Percentiles rank a stretch among this genome's conserved stretches.
Evolutionary conservation across 805 yeast species (phyloP).

Genomic region (Saturnispora halmiae): DNA sequence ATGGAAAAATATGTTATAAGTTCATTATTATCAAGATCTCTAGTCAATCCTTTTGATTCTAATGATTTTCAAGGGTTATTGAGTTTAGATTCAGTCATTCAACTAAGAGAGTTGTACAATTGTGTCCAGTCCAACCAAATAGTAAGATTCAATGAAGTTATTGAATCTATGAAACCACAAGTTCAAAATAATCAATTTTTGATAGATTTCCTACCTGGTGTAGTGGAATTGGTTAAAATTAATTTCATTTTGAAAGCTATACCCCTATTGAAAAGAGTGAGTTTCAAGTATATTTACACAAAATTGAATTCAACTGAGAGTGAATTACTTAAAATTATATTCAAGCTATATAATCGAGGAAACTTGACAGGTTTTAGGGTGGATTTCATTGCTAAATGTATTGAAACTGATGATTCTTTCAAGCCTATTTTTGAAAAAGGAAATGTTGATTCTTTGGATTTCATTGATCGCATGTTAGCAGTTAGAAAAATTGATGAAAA

Average conservation of each 20-base stretch:
- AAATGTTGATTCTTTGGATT: conserved; percentile 3
- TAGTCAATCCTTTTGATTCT: conserved; percentile 62
- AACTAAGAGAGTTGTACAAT: conserved; percentile 23
- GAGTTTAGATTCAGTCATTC: conserved; percentile 15
- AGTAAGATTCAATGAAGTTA: conserved; percentile 16
- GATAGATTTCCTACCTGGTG: conserved; percentile 19
- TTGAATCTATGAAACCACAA: conserved; percentile 10
- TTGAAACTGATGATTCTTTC: conserved; percentile 12
- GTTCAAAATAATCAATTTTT: conserved; percentile 15
- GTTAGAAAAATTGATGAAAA: not conserved
- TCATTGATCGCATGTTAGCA: not conserved
- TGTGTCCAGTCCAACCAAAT: conserved; percentile 23
- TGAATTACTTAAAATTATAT: conserved; percentile 19
- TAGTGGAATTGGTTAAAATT: conserved; percentile 21
- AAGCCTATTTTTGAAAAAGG: not conserved
- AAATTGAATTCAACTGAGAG: conserved; percentile 17
- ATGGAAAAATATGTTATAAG: conserved; percentile 55
- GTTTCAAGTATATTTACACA: conserved; percentile 15
- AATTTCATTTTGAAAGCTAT: conserved; percentile 21
- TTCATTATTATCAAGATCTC: conserved; percentile 53
- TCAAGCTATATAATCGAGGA: conserved; percentile 23
- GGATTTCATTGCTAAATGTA: conserved; percentile 19
- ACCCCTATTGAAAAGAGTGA: conserved; percentile 19
- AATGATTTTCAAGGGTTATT: conserved; percentile 47
- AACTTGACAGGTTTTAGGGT: conserved; percentile 18